phyloP scores from a whole-genome alignment of 441 rosid species.

The Corymbia citriodora region DNA sequence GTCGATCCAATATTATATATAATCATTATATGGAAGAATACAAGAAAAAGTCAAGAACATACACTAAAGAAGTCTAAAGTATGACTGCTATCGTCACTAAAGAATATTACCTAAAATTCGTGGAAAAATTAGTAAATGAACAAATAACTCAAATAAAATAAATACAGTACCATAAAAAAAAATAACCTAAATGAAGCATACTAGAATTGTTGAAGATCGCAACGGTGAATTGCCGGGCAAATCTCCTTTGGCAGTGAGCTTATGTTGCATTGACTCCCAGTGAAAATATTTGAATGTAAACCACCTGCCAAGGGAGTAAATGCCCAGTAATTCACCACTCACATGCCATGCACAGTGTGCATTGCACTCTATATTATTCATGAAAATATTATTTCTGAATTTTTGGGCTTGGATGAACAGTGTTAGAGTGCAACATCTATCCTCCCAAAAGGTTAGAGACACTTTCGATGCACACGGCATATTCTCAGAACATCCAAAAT shows the following conservation, averaged over 20 bases:
- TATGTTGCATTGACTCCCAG: not conserved
- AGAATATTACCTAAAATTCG: not conserved
- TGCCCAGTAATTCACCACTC: not conserved
- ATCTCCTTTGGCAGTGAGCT: not conserved
- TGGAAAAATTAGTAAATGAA: not conserved
- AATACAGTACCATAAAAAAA: not conserved
- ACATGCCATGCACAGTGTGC: not conserved
- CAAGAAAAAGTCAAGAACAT: not conserved
- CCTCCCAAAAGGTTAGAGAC: not conserved
- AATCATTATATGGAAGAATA: not conserved
- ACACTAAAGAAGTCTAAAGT: not conserved
- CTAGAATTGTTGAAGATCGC: not conserved
- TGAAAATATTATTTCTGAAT: not conserved
- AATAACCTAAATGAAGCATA: not conserved
- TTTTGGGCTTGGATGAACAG: not conserved
- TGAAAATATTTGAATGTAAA: too few species aligned
- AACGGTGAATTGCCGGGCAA: not conserved
- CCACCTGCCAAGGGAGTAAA: not conserved
- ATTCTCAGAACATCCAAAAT: not conserved
- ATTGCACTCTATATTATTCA: not conserved
- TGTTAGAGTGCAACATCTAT: not conserved
- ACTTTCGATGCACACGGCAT: not conserved
- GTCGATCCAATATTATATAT: not conserved
- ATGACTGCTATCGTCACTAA: not conserved
- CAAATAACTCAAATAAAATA: too few species aligned